Evolutionary conservation across 768 basidiomycete genomes (phyloP).

Genomic region (Auriscalpium microsporum): DNA sequence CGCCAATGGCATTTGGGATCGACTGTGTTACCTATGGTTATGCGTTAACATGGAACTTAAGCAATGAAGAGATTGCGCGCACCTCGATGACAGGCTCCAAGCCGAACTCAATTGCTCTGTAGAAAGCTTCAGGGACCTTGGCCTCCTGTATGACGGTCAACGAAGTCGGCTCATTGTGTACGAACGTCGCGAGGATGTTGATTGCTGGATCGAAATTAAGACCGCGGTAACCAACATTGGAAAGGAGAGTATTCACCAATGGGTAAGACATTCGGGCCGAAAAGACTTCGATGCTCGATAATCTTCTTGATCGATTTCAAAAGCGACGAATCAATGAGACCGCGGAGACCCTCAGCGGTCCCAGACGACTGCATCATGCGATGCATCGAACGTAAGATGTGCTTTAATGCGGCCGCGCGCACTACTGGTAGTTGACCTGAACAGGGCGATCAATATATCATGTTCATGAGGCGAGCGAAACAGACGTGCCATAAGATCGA

Average conservation of each 20-base stretch:
- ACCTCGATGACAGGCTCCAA: slow-evolving; percentile 88
- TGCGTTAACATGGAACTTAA: not conserved
- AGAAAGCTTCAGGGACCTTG: slow-evolving; percentile 83
- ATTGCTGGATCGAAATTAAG: slow-evolving; percentile 46
- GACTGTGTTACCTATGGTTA: slow-evolving; percentile 71
- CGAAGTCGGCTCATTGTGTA: slow-evolving; percentile 98
- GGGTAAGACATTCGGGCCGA: slow-evolving; percentile 81
- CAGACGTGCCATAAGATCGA: slow-evolving; percentile 40
- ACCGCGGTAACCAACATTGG: not conserved
- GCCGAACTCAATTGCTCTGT: slow-evolving; percentile 73
- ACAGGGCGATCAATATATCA: slow-evolving; percentile 1
- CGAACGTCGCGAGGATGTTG: slow-evolving; percentile 92
- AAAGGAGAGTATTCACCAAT: slow-evolving; percentile 46
- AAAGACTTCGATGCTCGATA: slow-evolving; percentile 70
- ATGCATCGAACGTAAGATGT: slow-evolving; percentile 85
- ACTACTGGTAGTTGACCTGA: slow-evolving; percentile 67
- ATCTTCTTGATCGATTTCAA: slow-evolving; percentile 82
- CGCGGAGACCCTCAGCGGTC: slow-evolving; percentile 87
- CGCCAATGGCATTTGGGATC: slow-evolving; percentile 92
- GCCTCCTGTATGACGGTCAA: slow-evolving; percentile 88
- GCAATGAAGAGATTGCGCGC: slow-evolving; percentile 5
- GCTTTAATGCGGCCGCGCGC: slow-evolving; percentile 78
- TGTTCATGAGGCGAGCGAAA: not conserved
- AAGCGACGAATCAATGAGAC: slow-evolving; percentile 85
- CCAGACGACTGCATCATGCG: slow-evolving; percentile 97